phyloP scores from a whole-genome alignment of 257 asterid genomes.

The Fraxinus quadrangulata region DNA sequence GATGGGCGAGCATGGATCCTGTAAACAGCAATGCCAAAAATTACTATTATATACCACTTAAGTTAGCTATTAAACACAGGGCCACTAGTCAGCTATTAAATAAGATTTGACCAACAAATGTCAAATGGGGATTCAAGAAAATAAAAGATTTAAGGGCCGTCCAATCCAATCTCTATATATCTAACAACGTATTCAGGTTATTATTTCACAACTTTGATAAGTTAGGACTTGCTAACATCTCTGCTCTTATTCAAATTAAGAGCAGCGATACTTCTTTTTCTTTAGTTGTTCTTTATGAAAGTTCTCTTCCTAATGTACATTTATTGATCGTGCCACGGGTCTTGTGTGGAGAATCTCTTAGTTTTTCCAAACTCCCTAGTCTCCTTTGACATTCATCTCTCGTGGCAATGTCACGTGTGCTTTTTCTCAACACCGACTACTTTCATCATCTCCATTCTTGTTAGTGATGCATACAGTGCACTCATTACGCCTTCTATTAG shows the following conservation, averaged over 20 bases:
- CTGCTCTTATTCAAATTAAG: background rate
- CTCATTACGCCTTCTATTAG: background rate
- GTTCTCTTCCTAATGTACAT: background rate
- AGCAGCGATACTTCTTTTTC: background rate
- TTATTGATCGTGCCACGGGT: background rate
- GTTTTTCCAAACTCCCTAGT: background rate
- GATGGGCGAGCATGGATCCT: conserved; percentile 68
- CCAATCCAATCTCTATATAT: background rate
- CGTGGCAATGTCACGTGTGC: background rate
- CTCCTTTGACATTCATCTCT: background rate
- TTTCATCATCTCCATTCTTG: background rate
- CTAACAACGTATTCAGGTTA: background rate
- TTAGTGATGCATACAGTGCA: background rate
- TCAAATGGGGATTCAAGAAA: background rate
- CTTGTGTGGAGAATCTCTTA: background rate
- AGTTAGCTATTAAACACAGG: background rate
- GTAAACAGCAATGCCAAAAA: conserved; percentile 27
- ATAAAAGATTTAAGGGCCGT: background rate
- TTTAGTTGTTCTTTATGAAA: background rate
- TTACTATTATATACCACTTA: conserved; percentile 1
- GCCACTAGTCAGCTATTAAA: background rate
- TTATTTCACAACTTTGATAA: too few relatives aligned
- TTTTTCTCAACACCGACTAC: background rate
- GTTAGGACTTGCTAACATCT: background rate
- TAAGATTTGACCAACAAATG: conserved; percentile 1